Evolutionary conservation across 768 basidiomycete genomes (phyloP).

Genomic region (Pleurotus cornucopiae): DNA sequence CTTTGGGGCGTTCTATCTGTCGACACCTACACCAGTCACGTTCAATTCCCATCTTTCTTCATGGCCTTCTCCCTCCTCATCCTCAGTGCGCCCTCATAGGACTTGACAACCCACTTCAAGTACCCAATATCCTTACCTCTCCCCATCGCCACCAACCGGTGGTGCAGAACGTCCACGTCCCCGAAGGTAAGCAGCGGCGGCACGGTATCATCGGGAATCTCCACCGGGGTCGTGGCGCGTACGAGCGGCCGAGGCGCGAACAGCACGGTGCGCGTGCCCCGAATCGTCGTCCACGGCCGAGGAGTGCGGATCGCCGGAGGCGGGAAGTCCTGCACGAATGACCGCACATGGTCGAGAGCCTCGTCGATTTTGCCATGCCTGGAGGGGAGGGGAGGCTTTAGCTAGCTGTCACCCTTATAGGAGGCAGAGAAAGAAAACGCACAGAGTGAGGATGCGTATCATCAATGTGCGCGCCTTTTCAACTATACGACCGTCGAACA

Average conservation of each 20-base stretch:
- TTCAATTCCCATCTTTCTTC: conserved; percentile 16
- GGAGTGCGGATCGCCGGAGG: conserved; percentile 44
- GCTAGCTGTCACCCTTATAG: too few relatives aligned
- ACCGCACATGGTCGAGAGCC: conserved; percentile 52
- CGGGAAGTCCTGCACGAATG: conserved; percentile 65
- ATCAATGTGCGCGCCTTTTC: conserved; percentile 68
- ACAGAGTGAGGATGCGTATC: conserved; percentile 65
- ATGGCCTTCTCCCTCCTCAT: conserved; percentile 51
- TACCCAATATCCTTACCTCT: conserved; percentile 52
- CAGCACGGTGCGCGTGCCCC: conserved; percentile 58
- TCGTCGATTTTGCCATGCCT: conserved; percentile 48
- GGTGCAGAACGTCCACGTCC: conserved; percentile 78
- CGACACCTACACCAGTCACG: too few relatives aligned
- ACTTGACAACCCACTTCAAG: conserved; percentile 68
- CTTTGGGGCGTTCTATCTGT: too few relatives aligned
- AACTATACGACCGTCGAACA: conserved; percentile 42
- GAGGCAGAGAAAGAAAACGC: conserved; percentile 19
- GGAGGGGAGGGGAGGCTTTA: neutral
- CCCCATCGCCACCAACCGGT: conserved; percentile 51
- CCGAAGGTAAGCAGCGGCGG: conserved; percentile 75
- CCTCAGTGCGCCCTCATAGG: conserved; percentile 68
- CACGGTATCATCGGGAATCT: conserved; percentile 71
- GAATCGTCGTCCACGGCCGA: conserved; percentile 39
- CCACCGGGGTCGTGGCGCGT: conserved; percentile 53
- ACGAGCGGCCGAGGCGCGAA: conserved; percentile 61